These are phyloP conservation scores for Vigna unguiculata DNA, from an alignment of 306 rosid genomes.

Conservation along the genomic window DNA sequence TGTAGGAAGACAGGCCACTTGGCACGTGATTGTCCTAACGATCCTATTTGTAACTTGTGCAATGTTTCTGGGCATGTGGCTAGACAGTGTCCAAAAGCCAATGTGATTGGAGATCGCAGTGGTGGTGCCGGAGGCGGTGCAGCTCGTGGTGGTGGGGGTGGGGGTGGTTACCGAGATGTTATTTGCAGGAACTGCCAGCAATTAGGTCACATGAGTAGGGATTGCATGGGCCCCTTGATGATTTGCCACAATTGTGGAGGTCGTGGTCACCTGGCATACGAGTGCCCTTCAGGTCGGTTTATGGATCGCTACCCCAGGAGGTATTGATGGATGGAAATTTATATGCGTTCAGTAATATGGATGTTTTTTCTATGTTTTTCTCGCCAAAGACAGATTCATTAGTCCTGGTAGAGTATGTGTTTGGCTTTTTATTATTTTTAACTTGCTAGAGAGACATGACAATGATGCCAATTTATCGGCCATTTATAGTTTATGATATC, in stretches of 20 bases:
- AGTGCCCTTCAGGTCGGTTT: constrained; percentile 96
- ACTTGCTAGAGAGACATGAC: constrained; percentile 38
- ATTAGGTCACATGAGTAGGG: constrained; percentile 95
- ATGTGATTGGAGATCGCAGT: constrained; percentile 66
- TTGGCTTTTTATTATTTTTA: constrained; percentile 45
- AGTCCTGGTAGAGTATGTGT: constrained; percentile 34
- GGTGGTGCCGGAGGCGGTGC: constrained; percentile 50
- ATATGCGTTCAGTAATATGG: constrained; percentile 4
- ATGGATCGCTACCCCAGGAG: constrained; percentile 93
- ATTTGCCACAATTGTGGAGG: constrained; percentile 98
- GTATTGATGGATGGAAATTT: constrained; percentile 60
- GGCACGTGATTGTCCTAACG: constrained; percentile 97
- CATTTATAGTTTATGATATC: constrained; percentile 24
- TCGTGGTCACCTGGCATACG: constrained; percentile 94
- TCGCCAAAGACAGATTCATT: constrained; percentile 25
- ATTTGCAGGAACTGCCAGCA: constrained; percentile 95
- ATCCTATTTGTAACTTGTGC: constrained; percentile 93
- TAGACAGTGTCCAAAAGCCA: constrained; percentile 84
- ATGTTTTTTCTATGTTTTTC: constrained; percentile 33
- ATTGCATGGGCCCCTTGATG: constrained; percentile 96
- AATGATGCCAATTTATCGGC: constrained; percentile 38
- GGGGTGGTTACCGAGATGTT: constrained; percentile 70
- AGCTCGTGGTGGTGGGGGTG: constrained; percentile 54
- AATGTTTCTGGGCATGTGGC: constrained; percentile 97
- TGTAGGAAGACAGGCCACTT: constrained; percentile 97